phyloP scores from a whole-genome alignment of 257 asterid genomes.

The Solanum chilense region DNA sequence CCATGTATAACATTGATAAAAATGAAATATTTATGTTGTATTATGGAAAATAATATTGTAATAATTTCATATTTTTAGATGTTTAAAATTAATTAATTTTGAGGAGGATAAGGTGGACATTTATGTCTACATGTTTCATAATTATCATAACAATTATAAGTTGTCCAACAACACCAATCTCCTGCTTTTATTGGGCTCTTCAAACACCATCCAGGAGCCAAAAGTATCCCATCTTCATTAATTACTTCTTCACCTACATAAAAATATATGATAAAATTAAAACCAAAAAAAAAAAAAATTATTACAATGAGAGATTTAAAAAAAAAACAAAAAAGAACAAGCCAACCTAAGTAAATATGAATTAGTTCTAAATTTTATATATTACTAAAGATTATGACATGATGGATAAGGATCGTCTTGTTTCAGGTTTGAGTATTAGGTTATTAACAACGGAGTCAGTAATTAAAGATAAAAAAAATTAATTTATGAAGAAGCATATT shows the following conservation, averaged over 20 bases:
- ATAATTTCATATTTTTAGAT: too few relatives aligned
- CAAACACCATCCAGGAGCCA: background rate
- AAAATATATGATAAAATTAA: background rate
- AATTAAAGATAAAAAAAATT: too few relatives aligned
- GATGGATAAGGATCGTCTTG: too few relatives aligned
- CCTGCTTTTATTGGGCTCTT: background rate
- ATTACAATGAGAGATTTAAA: background rate
- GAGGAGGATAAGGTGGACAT: background rate
- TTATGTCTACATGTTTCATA: background rate
- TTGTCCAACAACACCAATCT: background rate
- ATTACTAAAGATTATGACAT: too few relatives aligned
- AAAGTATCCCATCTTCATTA: background rate
- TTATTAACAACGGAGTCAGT: background rate
- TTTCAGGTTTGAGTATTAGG: background rate
- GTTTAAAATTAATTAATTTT: background rate
- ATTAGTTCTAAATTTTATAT: background rate
- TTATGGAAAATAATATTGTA: background rate
- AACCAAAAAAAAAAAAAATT: background rate
- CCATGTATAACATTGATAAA: background rate
- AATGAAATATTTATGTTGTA: background rate
- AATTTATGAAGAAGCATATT: background rate
- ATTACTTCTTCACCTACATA: background rate
- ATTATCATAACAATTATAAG: too few relatives aligned
- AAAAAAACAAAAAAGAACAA: too few relatives aligned
- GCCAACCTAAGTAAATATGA: background rate